A percentile compares a stretch with the other conserved stretches of the same genome.
These are phyloP conservation scores for Puccinellia tenuiflora DNA, from an alignment of 176 grass and related monocot genomes.

Conservation along the genomic window DNA sequence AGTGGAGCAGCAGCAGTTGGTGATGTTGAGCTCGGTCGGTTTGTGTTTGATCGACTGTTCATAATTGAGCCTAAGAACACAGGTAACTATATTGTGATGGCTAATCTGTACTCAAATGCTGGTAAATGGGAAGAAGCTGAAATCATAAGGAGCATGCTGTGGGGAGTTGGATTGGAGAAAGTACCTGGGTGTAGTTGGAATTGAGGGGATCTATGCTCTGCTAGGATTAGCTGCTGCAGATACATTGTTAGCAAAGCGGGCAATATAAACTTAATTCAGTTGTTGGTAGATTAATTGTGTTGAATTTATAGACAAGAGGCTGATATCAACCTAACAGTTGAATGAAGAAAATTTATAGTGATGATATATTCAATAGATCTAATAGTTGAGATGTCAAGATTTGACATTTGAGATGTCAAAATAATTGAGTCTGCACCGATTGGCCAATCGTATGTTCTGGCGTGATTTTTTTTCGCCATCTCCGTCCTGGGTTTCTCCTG, in stretches of 20 bases:
- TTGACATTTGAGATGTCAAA: too few species aligned
- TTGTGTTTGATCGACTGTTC: constrained; percentile 43
- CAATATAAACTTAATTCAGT: constrained; percentile 11
- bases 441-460: neutral
- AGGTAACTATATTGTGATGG: constrained; percentile 66
- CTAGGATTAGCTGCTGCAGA: constrained; percentile 30
- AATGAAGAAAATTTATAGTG: constrained; percentile 20
- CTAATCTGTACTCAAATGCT: constrained; percentile 61
- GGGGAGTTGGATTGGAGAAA: constrained; percentile 49
- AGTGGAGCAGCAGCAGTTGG: constrained; percentile 50
- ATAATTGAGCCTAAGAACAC: constrained; percentile 64
- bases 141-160: constrained; percentile 48
- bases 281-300: constrained; percentile 22
- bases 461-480: neutral
- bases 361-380: neutral
- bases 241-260: constrained; percentile 7
- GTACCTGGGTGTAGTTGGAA: constrained; percentile 67
- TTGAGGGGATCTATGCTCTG: constrained; percentile 23
- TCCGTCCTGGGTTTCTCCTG: neutral
- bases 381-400: too few species aligned
- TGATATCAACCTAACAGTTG: constrained; percentile 8
- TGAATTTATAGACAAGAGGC: constrained; percentile 35
- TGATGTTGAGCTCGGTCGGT: constrained; percentile 41
- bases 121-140: constrained; percentile 71
- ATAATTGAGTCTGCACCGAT: neutral